Evolutionary conservation across 2,329 filamentous ascomycete species (phyloP).

Genomic region (Geoglossum cookeanum): DNA sequence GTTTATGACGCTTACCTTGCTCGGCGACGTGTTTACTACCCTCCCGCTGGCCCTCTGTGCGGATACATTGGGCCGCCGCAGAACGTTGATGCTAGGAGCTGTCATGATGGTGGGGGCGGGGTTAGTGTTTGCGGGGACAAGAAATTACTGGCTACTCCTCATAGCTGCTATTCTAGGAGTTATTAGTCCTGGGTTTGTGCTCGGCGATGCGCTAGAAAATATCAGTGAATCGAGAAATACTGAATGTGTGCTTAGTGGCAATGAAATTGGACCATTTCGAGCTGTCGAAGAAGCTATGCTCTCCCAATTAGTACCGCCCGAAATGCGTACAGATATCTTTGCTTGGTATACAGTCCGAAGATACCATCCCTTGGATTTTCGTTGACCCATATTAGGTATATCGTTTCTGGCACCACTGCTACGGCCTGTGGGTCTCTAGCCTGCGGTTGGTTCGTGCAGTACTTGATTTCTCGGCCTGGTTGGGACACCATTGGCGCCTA

Average conservation of each 20-base stretch:
- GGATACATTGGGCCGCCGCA: conserved; percentile 35
- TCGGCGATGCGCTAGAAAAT: background rate
- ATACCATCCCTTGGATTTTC: background rate
- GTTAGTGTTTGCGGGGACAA: conserved; percentile 31
- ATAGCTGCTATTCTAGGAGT: conserved; percentile 39
- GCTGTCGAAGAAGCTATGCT: conserved; percentile 22
- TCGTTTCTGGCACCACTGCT: conserved; percentile 37
- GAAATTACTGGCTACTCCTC: conserved; percentile 39
- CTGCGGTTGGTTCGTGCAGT: conserved; percentile 39
- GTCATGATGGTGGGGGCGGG: conserved; percentile 37
- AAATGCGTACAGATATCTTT: conserved; percentile 34
- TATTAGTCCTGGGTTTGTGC: conserved; percentile 34
- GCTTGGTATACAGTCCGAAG: conserved; percentile 29
- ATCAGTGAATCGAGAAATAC: background rate
- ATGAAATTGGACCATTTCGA: conserved; percentile 23
- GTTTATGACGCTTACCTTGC: conserved; percentile 46
- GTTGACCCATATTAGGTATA: conserved; percentile 17
- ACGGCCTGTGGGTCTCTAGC: conserved; percentile 39
- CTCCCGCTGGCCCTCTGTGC: conserved; percentile 39
- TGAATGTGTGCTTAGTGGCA: conserved; percentile 27
- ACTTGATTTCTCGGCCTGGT: conserved; percentile 23
- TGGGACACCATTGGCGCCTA: conserved; percentile 32
- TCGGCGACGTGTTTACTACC: conserved; percentile 39
- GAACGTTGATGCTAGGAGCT: conserved; percentile 34
- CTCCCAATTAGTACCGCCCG: conserved; percentile 32